A percentile compares a stretch with the other conserved stretches of the same genome.
Evolutionary conservation across 257 asterid species (phyloP).

Genomic region (Capsicum baccatum): DNA sequence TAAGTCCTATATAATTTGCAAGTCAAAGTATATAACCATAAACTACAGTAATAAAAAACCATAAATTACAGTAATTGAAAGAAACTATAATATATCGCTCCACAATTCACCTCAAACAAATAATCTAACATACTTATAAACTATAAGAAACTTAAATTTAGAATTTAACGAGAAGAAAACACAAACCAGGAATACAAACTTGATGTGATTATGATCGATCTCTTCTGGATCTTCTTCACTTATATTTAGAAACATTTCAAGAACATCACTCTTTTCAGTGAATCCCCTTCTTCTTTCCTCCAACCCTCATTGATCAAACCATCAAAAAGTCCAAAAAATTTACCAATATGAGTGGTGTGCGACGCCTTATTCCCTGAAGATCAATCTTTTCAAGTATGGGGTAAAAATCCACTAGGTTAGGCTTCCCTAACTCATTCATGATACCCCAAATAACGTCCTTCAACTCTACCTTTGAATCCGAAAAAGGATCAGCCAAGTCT

Average conservation of each 20-base stretch:
- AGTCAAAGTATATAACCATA: background rate
- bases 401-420: background rate
- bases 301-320: background rate
- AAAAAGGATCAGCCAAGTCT: constrained; percentile 34
- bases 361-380: background rate
- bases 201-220: background rate
- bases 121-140: no score
- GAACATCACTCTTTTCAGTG: background rate
- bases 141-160: no score
- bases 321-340: background rate
- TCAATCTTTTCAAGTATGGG: background rate
- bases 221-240: background rate
- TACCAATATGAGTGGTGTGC: background rate
- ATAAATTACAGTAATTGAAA: no score
- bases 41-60: no score
- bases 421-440: background rate
- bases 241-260: background rate
- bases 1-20: constrained; percentile 2
- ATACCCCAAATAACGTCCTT: background rate
- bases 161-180: background rate
- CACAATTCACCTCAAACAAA: no score
- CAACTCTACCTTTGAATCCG: constrained; percentile 30
- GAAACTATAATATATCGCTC: no score
- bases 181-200: background rate
- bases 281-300: background rate